These are phyloP conservation scores for Mycena pura DNA, from an alignment of 768 basidiomycete genomes.

Conservation along the genomic window DNA sequence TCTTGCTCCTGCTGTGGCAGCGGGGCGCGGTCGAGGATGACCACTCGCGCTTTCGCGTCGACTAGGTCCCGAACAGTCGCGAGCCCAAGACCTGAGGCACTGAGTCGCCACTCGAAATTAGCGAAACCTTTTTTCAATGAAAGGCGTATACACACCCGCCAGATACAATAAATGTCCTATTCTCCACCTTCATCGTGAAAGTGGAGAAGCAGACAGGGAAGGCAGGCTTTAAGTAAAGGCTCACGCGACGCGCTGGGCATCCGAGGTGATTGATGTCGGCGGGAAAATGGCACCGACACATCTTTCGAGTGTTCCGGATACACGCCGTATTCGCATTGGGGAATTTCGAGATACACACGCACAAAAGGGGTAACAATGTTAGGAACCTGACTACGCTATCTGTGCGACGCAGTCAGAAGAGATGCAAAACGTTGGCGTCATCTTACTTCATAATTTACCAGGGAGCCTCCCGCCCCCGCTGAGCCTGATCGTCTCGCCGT, in stretches of 20 bases:
- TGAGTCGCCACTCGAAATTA: slow-evolving; percentile 8
- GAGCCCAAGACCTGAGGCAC: slow-evolving; percentile 46
- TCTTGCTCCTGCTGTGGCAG: slow-evolving; percentile 28
- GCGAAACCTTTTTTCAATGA: not conserved
- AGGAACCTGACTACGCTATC: slow-evolving; percentile 3
- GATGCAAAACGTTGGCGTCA: not conserved
- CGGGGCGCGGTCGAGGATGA: slow-evolving; percentile 40
- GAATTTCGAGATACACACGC: too few species aligned
- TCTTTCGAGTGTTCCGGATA: slow-evolving; percentile 11
- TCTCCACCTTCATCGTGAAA: slow-evolving; percentile 38
- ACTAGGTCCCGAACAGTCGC: slow-evolving; percentile 39
- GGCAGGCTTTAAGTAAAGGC: slow-evolving; percentile 12
- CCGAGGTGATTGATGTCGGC: slow-evolving; percentile 29
- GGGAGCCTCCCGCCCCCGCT: slow-evolving; percentile 42
- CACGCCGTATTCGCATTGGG: slow-evolving; percentile 2
- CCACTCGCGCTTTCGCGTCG: slow-evolving; percentile 34
- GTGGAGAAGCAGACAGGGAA: slow-evolving; percentile 2
- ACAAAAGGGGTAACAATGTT: slow-evolving; percentile 7
- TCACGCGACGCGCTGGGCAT: not conserved
- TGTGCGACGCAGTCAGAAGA: too few species aligned
- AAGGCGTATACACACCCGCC: slow-evolving; percentile 40
- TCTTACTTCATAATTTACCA: slow-evolving; percentile 19
- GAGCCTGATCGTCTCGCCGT: slow-evolving; percentile 58
- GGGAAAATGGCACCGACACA: slow-evolving; percentile 13
- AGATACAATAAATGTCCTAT: slow-evolving; percentile 46